These are phyloP conservation scores for Trametes hirsuta DNA, from an alignment of 1,284 basidiomycete species.

Conservation along the genomic window DNA sequence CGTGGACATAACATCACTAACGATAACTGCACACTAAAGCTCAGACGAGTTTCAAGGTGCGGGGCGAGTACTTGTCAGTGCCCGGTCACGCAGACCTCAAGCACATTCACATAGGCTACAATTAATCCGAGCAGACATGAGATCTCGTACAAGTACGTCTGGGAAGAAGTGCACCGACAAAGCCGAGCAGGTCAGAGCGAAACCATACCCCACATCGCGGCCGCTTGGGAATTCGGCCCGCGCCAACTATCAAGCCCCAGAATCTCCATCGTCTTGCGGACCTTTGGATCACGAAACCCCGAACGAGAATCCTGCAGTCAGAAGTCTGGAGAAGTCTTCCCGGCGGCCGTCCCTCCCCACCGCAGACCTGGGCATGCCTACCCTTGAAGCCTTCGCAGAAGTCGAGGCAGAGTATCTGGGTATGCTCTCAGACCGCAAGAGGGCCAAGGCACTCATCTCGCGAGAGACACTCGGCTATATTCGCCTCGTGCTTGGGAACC, in stretches of 20 bases:
- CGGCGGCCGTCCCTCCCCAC: neutral
- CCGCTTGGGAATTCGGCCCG: neutral
- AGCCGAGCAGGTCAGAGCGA: neutral
- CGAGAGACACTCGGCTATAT: constrained; percentile 70
- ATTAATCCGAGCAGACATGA: neutral
- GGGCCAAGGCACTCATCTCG: constrained; percentile 71
- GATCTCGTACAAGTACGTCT: neutral
- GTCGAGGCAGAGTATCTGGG: constrained; percentile 58
- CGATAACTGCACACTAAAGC: no score
- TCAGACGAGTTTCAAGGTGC: no score
- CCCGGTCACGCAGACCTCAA: no score
- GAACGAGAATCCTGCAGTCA: neutral
- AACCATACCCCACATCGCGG: neutral
- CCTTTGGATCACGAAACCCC: neutral
- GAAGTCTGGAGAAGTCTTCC: neutral
- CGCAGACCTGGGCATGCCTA: constrained; percentile 29
- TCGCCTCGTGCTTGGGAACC: constrained; percentile 59
- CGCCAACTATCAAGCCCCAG: neutral
- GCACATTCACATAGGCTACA: neutral
- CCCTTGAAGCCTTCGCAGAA: constrained; percentile 50
- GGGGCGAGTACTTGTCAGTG: no score
- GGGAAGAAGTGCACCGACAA: neutral
- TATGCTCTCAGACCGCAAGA: constrained; percentile 59
- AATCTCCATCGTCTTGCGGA: neutral
- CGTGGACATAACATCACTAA: no score